phyloP scores from a whole-genome alignment of 2,329 filamentous ascomycete genomes.

The Phoma sp. region DNA sequence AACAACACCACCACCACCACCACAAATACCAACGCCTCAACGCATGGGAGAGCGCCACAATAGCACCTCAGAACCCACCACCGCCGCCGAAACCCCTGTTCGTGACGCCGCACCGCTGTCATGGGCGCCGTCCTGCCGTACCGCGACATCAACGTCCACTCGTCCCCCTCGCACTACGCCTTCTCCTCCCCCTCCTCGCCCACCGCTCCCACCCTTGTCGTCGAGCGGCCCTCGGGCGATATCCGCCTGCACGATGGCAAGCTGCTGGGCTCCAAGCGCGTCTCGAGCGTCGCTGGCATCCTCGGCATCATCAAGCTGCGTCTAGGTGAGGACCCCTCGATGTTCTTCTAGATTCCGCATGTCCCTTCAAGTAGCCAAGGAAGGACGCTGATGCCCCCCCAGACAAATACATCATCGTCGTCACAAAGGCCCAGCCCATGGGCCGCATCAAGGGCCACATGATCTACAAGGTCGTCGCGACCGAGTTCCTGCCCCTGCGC shows the following conservation, averaged over 20 bases:
- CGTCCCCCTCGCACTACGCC: conserved; percentile 88
- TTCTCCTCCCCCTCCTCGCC: conserved; percentile 96
- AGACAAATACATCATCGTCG: conserved; percentile 96
- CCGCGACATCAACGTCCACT: conserved; percentile 96
- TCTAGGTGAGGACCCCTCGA: conserved; percentile 67
- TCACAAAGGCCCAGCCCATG: conserved; percentile 91
- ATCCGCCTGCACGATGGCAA: conserved; percentile 82
- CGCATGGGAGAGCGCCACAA: too few species aligned
- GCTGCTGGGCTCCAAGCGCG: conserved; percentile 76
- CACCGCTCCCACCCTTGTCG: conserved; percentile 82
- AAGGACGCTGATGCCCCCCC: conserved; percentile 27
- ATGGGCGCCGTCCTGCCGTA: conserved; percentile 72
- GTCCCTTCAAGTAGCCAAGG: background rate
- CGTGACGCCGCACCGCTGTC: conserved; percentile 2
- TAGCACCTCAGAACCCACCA: too few species aligned
- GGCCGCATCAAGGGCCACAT: conserved; percentile 93
- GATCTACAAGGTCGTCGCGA: conserved; percentile 90
- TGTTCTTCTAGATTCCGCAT: conserved; percentile 30
- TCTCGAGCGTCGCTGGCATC: conserved; percentile 94
- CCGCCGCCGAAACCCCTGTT: too few species aligned
- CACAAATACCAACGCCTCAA: too few species aligned
- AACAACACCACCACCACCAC: too few species aligned
- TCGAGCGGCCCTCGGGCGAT: conserved; percentile 92
- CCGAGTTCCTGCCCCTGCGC: conserved; percentile 91
- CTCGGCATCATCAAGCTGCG: conserved; percentile 92